Evolutionary conservation across 73 alveolate genomes (phyloP), one percentile per base, ranked within the genome.

Genomic region (Uronychia binucleata): DNA sequence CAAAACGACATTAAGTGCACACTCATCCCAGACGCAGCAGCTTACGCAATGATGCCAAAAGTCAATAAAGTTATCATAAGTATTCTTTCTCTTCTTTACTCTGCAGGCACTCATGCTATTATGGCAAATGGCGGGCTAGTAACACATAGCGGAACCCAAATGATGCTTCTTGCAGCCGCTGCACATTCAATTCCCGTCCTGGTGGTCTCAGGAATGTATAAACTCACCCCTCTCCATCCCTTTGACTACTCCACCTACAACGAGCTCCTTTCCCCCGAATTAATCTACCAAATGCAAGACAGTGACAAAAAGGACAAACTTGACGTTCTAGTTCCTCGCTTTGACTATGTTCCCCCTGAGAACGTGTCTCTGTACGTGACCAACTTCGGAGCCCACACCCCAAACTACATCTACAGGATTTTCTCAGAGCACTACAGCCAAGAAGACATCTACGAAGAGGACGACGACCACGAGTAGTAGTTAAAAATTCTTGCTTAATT

Each of bases 281-380:
- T 78, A 79, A 93, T 97, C 35, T 88, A 92, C 76, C 84, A 91
- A 33, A 79, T 86, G 57, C 93, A 89, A 58, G 95, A 91, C 35
- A 74, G 86, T 31, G 96, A 91, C 77, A 77, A 86, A 31, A 57
- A 31, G 31, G 77, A 57, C 13, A 80, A 85, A 28, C 90, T 94
- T 27, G 96, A 94, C 75, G 83, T 91, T 31, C 83, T 84, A 59
- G 96, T 97, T 28, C 98, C 99, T 58, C 92, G 95, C 30, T 94
- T 85, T 91, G 99, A 97, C 90, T 97, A 97, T 89, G 97, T 97
- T 13, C 98, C 98, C 46, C 99, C 99, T 35, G 98, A 97, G 79
- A 85, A 90, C 59, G 90, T 97, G 34, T 83, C 96, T 58, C 88
- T 97, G 86, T 97, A 93, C 87, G 88, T 96, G 13, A 96, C 99